phyloP scores from a whole-genome alignment of 768 basidiomycete genomes.

The Peribolospora kevripleyi region DNA sequence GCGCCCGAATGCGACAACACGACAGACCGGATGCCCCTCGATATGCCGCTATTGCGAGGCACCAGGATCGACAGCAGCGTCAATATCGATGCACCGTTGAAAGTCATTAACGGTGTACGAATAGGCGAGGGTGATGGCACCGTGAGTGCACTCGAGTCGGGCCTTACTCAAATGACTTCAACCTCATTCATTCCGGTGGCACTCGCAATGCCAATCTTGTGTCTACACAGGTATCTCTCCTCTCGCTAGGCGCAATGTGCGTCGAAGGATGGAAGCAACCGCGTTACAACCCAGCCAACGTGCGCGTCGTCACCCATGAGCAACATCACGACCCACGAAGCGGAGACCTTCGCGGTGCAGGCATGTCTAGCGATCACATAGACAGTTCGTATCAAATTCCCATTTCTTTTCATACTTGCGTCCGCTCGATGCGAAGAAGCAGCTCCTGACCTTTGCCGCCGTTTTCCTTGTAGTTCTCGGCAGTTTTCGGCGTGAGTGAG shows the following conservation, averaged over 20 bases:
- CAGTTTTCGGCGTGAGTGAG: too few species aligned
- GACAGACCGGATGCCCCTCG: constrained; percentile 27
- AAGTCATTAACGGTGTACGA: constrained; percentile 63
- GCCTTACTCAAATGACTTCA: constrained; percentile 11
- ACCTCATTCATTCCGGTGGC: constrained; percentile 6
- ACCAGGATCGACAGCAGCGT: constrained; percentile 73
- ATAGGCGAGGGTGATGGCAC: constrained; percentile 94
- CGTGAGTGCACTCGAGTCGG: not conserved
- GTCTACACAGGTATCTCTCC: constrained; percentile 30
- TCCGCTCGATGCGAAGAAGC: too few species aligned
- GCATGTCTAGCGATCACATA: constrained; percentile 38
- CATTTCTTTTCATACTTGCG: too few species aligned
- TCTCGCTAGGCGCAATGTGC: constrained; percentile 88
- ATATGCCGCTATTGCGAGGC: constrained; percentile 31
- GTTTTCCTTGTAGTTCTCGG: too few species aligned
- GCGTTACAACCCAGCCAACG: constrained; percentile 79
- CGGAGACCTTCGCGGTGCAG: constrained; percentile 60
- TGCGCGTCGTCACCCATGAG: constrained; percentile 65
- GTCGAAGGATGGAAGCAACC: constrained; percentile 75
- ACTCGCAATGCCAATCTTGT: too few species aligned
- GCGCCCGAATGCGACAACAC: constrained; percentile 26
- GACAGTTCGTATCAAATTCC: too few species aligned
- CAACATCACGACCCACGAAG: constrained; percentile 53
- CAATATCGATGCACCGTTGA: constrained; percentile 29
- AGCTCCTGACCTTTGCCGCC: too few species aligned